Evolutionary conservation across 1,139 yeast species (phyloP).

Genomic region (Kazachstania sp.): DNA sequence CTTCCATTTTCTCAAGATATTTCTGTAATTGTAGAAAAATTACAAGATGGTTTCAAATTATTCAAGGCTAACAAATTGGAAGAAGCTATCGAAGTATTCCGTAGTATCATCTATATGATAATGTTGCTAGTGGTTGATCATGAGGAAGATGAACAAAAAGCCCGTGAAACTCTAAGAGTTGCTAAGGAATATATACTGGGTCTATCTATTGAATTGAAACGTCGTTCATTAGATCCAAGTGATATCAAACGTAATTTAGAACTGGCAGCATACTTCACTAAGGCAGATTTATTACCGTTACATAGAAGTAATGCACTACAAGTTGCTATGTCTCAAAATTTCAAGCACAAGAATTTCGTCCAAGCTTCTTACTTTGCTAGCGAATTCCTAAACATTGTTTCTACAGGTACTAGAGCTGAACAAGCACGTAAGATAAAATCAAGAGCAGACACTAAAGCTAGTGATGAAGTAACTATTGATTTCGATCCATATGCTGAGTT

Average conservation of each 20-base stretch:
- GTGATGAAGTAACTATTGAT: slow-evolving; percentile 82
- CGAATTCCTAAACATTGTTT: slow-evolving; percentile 61
- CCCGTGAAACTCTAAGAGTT: slow-evolving; percentile 59
- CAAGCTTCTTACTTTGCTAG: slow-evolving; percentile 87
- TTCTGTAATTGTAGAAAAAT: slow-evolving; percentile 53
- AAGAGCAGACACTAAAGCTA: slow-evolving; percentile 69
- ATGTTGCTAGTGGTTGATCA: slow-evolving; percentile 63
- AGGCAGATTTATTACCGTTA: slow-evolving; percentile 68
- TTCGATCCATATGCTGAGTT: slow-evolving; percentile 90
- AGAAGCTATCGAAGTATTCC: slow-evolving; percentile 70
- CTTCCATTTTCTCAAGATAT: slow-evolving; percentile 71
- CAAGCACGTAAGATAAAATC: slow-evolving; percentile 78
- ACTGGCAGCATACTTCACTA: slow-evolving; percentile 91
- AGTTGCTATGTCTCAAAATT: slow-evolving; percentile 91
- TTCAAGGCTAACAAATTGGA: slow-evolving; percentile 80
- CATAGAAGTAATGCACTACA: slow-evolving; percentile 85
- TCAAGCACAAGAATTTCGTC: slow-evolving; percentile 78
- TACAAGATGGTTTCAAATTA: slow-evolving; percentile 69
- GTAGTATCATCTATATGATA: slow-evolving; percentile 68
- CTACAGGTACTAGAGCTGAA: slow-evolving; percentile 75
- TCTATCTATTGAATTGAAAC: slow-evolving; percentile 76
- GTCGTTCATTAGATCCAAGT: slow-evolving; percentile 65
- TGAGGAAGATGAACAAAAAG: slow-evolving; percentile 69
- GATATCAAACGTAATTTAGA: slow-evolving; percentile 83
- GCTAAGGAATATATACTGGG: slow-evolving; percentile 92